A percentile compares a stretch with the other conserved stretches of the same genome.
Conservation (phyloP, 106 monocot species). For the Dioscorea zingiberensis region DNA sequence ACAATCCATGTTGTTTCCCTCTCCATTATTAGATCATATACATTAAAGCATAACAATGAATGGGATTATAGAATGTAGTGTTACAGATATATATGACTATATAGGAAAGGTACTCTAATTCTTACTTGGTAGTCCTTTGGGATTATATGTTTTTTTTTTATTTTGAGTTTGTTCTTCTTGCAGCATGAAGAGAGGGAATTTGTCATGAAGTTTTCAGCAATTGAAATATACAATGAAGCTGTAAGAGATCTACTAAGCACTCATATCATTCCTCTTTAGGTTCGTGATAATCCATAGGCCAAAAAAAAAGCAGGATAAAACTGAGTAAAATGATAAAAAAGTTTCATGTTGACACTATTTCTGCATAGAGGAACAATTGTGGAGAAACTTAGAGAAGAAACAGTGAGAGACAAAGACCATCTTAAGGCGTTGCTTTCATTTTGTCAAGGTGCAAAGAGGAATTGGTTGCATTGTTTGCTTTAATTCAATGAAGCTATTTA, state of each 20-base stretch:
- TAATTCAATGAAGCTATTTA: not conserved
- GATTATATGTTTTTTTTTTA: not conserved
- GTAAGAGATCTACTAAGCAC: conserved; percentile 65
- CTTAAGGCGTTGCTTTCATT: conserved; percentile 48
- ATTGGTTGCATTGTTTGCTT: not conserved
- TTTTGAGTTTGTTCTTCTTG: conserved; percentile 1
- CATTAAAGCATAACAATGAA: no score
- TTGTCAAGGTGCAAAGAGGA: conserved; percentile 39
- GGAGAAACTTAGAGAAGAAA: conserved; percentile 75
- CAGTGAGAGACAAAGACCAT: conserved; percentile 41
- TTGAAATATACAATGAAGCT: conserved; percentile 82
- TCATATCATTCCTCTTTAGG: conserved; percentile 45
- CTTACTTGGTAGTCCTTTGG: not conserved
- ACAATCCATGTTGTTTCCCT: no score
- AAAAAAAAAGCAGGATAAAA: no score
- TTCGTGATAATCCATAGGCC: conserved; percentile 88
- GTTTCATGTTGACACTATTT: not conserved
- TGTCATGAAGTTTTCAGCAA: conserved; percentile 62
- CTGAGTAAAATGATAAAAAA: not conserved
- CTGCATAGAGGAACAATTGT: conserved; percentile 61
- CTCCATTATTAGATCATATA: no score
- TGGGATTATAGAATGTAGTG: conserved; percentile 58
- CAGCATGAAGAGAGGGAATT: conserved; percentile 70
- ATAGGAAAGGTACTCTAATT: conserved; percentile 40
- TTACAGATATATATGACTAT: conserved; percentile 67